Percentiles rank a stretch among this genome's conserved stretches.
These are phyloP conservation scores for Pilobolus umbonatus DNA, from an alignment of 192 early-diverging fungal genomes.

Conservation along the genomic window DNA sequence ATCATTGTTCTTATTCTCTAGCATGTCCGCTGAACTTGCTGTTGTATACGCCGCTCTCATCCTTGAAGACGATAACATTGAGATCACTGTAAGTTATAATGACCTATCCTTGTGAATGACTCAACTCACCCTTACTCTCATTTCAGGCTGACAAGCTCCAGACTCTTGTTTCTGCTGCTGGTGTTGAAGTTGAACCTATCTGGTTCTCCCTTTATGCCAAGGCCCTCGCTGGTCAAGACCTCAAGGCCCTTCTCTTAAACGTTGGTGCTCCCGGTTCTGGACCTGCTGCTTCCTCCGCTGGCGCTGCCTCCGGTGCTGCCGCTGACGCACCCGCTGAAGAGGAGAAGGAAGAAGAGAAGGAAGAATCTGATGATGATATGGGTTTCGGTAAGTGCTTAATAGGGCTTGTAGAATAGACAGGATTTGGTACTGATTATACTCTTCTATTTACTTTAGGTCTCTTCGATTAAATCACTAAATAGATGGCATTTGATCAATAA, in stretches of 20 bases:
- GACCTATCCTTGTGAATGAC: too few species aligned
- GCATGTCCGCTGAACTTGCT: conserved; percentile 71
- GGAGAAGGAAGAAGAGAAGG: conserved; percentile 62
- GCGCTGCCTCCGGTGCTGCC: conserved; percentile 35
- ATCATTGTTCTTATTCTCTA: too few species aligned
- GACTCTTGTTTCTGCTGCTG: conserved; percentile 85
- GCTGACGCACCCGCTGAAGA: conserved; percentile 42
- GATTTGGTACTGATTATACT: not conserved
- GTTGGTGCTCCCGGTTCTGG: conserved; percentile 65
- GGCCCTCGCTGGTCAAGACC: conserved; percentile 91
- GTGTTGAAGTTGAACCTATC: conserved; percentile 87
- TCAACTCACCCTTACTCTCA: not conserved
- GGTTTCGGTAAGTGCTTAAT: conserved; percentile 63
- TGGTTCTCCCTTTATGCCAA: conserved; percentile 96
- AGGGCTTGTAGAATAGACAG: not conserved
- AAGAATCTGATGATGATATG: conserved; percentile 84
- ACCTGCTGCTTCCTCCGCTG: conserved; percentile 32
- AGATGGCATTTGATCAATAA: too few species aligned
- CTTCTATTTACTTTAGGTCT: conserved; percentile 8
- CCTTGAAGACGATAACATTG: conserved; percentile 95
- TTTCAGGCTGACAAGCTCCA: conserved; percentile 87
- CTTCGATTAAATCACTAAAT: conserved; percentile 19
- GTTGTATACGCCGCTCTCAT: conserved; percentile 95
- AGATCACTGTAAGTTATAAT: conserved; percentile 76
- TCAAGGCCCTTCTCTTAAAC: conserved; percentile 85